Percentiles rank a stretch among this genome's conserved stretches.
These are phyloP conservation scores for Phytophthora litchii DNA, from an alignment of 352 stramenopile species.

Conservation along the genomic window DNA sequence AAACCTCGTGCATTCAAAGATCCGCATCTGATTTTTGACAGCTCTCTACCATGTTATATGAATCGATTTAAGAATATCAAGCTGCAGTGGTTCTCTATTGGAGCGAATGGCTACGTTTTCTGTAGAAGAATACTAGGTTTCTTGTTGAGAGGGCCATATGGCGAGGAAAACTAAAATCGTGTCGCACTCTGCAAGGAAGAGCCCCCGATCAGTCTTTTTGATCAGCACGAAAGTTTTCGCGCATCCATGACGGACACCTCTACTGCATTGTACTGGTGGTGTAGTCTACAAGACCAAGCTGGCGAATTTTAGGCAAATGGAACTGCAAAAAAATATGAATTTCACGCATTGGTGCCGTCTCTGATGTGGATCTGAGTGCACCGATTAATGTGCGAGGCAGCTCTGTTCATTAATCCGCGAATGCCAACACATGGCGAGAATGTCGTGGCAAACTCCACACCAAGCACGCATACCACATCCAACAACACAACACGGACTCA, in stretches of 20 bases:
- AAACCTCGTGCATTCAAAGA: constrained; percentile 8
- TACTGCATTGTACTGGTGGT: background rate
- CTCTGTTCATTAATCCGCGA: constrained; percentile 18
- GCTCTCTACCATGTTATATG: background rate
- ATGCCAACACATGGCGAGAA: constrained; percentile 23
- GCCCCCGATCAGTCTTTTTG: constrained; percentile 10
- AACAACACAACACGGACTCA: constrained; percentile 7
- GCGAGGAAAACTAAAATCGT: constrained; percentile 10
- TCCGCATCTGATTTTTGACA: constrained; percentile 9
- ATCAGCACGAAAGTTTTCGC: constrained; percentile 16
- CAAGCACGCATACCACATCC: background rate
- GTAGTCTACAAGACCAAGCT: too few species aligned
- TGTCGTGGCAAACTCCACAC: constrained; percentile 3
- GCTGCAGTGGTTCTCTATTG: background rate
- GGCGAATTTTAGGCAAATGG: background rate
- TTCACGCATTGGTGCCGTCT: background rate
- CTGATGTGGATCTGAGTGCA: background rate
- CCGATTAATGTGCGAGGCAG: constrained; percentile 1
- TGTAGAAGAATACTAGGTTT: background rate
- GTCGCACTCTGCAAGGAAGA: constrained; percentile 12
- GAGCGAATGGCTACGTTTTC: background rate
- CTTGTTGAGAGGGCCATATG: background rate
- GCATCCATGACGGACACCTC: background rate
- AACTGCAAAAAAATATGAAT: background rate
- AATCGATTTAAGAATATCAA: background rate